Evolutionary conservation across 2,329 filamentous ascomycete species (phyloP).

Genomic region (Dothiorella sarmentorum): DNA sequence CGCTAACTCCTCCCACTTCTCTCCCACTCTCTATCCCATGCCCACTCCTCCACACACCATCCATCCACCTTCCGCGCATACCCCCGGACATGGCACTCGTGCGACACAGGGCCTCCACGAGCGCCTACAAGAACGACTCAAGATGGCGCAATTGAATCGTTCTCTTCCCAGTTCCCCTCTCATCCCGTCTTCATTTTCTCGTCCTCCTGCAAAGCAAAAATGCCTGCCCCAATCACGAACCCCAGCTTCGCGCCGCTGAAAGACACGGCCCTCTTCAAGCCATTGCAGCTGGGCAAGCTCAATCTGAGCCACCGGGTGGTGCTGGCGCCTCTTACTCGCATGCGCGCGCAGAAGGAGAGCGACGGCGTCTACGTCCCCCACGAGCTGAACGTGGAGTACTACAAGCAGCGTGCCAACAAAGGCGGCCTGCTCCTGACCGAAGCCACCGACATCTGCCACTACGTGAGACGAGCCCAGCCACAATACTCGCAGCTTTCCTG

Average conservation of each 20-base stretch:
- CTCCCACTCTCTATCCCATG: slow-evolving; percentile 14
- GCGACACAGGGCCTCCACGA: neutral
- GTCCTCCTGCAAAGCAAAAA: slow-evolving; percentile 4
- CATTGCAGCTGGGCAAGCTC: slow-evolving; percentile 29
- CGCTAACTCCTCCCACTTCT: slow-evolving; percentile 15
- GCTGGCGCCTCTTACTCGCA: slow-evolving; percentile 19
- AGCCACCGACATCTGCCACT: slow-evolving; percentile 35
- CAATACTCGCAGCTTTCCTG: neutral
- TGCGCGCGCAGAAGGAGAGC: slow-evolving; percentile 23
- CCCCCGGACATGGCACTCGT: neutral
- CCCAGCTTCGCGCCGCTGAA: slow-evolving; percentile 31
- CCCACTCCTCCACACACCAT: slow-evolving; percentile 11
- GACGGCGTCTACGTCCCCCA: slow-evolving; percentile 32
- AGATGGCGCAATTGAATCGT: neutral
- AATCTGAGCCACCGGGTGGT: slow-evolving; percentile 18
- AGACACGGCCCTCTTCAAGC: slow-evolving; percentile 32
- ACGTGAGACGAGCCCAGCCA: slow-evolving; percentile 26
- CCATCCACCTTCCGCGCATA: neutral
- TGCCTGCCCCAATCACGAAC: slow-evolving; percentile 32
- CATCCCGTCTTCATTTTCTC: neutral
- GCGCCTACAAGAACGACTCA: slow-evolving; percentile 5
- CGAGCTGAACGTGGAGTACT: slow-evolving; percentile 31
- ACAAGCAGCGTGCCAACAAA: slow-evolving; percentile 31
- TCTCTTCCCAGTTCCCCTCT: neutral
- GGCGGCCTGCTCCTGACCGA: slow-evolving; percentile 36